Conservation (phyloP, 2,329 filamentous ascomycete genomes). For the Aspergillus unguis region DNA sequence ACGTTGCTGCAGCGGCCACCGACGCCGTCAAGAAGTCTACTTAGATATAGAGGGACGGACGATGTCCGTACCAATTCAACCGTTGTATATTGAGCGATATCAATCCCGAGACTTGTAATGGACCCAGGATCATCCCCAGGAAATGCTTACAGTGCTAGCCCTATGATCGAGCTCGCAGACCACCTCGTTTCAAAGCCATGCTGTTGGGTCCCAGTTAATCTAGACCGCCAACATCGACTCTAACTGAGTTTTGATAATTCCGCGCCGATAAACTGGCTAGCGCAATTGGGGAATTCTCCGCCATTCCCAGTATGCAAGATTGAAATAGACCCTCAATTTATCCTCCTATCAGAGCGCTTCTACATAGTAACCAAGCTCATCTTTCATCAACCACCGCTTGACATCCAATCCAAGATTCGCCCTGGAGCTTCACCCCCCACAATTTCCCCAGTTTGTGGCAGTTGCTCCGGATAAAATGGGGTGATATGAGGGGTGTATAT, state of each 20-base stretch:
- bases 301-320: slow-evolving; percentile 13
- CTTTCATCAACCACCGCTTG: background rate
- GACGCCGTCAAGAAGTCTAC: slow-evolving; percentile 34
- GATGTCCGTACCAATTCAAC: background rate
- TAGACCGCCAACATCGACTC: background rate
- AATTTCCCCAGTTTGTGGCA: background rate
- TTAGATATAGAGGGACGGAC: slow-evolving; percentile 10
- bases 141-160: no score
- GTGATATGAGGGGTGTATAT: background rate
- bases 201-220: background rate
- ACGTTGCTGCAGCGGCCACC: slow-evolving; percentile 28
- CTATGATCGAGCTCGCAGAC: no score
- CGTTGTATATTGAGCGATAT: background rate
- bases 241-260: background rate
- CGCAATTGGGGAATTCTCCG: slow-evolving; percentile 16
- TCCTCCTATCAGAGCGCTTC: slow-evolving; percentile 18
- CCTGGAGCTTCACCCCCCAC: slow-evolving; percentile 8
- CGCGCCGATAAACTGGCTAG: background rate
- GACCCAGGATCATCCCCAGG: no score
- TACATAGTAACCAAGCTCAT: background rate
- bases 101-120: background rate
- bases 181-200: background rate
- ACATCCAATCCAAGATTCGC: slow-evolving; percentile 5
- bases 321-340: slow-evolving; percentile 9
- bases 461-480: slow-evolving; percentile 3